Percentiles rank a stretch among this genome's conserved stretches.
Conservation (phyloP, 345 rosid genomes). For the Populus davidiana region DNA sequence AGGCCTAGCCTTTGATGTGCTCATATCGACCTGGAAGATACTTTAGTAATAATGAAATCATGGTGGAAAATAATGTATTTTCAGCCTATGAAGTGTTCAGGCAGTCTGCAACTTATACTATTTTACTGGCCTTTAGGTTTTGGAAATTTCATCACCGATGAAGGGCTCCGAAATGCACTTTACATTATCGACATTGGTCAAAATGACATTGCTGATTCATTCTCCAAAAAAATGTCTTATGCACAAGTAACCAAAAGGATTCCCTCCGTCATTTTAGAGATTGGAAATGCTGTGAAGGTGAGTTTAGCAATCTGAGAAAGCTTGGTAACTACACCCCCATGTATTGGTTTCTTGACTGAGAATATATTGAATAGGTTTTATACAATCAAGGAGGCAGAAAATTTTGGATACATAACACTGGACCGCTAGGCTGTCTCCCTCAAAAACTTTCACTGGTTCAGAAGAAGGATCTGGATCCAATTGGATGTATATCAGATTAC, state of each 20-base stretch:
- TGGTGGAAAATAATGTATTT: neutral
- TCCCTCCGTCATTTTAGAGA: conserved; percentile 54
- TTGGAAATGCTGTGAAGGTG: conserved; percentile 60
- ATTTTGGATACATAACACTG: conserved; percentile 88
- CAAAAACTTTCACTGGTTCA: conserved; percentile 59
- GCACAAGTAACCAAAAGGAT: conserved; percentile 43
- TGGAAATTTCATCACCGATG: conserved; percentile 33
- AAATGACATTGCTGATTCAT: conserved; percentile 72
- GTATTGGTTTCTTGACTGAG: neutral
- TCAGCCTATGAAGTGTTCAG: neutral
- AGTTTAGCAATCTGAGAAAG: neutral
- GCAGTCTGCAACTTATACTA: neutral
- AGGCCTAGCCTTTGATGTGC: no score
- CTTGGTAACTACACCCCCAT: neutral
- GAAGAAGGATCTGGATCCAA: conserved; percentile 41
- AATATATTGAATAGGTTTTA: conserved; percentile 30
- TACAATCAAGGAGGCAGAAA: conserved; percentile 68
- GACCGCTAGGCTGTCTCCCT: conserved; percentile 90
- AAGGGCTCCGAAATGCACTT: conserved; percentile 62
- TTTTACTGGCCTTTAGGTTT: conserved; percentile 34
- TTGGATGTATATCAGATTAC: conserved; percentile 57
- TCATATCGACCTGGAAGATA: no score
- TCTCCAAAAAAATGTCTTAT: conserved; percentile 56
- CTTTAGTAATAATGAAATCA: neutral
- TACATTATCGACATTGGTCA: conserved; percentile 87